phyloP scores from a whole-genome alignment of 1,284 basidiomycete genomes.

The Cryptococcus maquisensis region DNA sequence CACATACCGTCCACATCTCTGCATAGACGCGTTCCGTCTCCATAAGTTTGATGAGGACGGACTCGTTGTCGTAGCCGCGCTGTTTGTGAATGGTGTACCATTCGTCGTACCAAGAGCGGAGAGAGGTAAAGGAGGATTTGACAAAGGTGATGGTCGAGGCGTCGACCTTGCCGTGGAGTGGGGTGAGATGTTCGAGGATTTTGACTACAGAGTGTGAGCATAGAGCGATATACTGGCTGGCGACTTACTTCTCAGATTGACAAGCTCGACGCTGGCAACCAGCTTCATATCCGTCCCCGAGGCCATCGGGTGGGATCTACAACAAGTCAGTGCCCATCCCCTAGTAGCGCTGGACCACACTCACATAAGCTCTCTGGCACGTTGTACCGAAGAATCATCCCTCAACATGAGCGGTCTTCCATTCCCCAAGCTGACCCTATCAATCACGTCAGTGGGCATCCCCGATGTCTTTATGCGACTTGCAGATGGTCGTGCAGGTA shows the following conservation, averaged over 20 bases:
- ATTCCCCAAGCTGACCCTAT: constrained; percentile 80
- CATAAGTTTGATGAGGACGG: constrained; percentile 73
- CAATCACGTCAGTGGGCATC: constrained; percentile 11
- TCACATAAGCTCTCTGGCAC: constrained; percentile 70
- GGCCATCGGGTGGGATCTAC: constrained; percentile 66
- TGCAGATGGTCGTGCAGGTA: constrained; percentile 55
- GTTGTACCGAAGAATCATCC: constrained; percentile 78
- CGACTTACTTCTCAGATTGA: constrained; percentile 58
- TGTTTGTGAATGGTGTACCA: constrained; percentile 75
- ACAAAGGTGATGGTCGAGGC: constrained; percentile 79
- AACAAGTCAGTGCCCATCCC: neutral
- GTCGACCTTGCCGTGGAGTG: constrained; percentile 80
- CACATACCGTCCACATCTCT: constrained; percentile 88
- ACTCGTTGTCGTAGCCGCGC: constrained; percentile 64
- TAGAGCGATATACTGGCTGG: neutral
- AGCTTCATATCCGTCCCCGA: constrained; percentile 84
- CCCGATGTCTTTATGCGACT: constrained; percentile 4
- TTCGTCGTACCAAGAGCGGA: constrained; percentile 70
- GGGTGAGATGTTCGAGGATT: constrained; percentile 82
- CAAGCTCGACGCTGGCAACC: constrained; percentile 79
- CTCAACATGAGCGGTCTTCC: constrained; percentile 83
- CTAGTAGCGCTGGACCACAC: constrained; percentile 1
- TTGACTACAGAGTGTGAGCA: neutral
- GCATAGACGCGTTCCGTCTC: constrained; percentile 84
- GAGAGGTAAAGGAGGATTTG: constrained; percentile 71